Base-by-base conservation (phyloP, 495 filamentous ascomycete genomes). In the Oleoguttula mirabilis region DNA sequence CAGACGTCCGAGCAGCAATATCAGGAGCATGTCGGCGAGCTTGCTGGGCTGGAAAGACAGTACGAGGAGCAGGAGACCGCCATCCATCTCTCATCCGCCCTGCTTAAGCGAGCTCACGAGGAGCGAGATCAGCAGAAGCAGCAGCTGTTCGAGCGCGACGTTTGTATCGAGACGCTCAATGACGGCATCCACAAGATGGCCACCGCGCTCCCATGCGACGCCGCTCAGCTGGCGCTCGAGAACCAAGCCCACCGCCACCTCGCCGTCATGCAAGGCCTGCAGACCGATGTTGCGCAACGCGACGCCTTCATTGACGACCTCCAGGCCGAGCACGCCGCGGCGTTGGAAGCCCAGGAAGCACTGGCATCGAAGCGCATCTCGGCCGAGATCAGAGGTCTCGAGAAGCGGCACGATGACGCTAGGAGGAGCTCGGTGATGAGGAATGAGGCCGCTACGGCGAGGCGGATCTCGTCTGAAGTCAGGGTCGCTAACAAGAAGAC, bases 321-420 rank as follows among this genome's bases (percentile, higher is more conserved):
- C 20, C 36, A 39, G 19, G 22, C 20, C 36, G 7, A n/a, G n/a
- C n/a, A 39, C 2, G n/a, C 15, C 7, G 36, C 20, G 3, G 19
- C 14, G 22, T n/a, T n/a, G 4, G 8, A 39, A 5, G 36, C 20
- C 3, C 22, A 10, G 20, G 19, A 19, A 3, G 20, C 20, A 23
- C 14, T 14, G n/a, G 16, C 20, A 23, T 3, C 19, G 36, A 39
- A 2, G 22, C 20, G 12, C 22, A 39, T 19, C 19, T 23, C 7
- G 25, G 25, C 7, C 7, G 7, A 28, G 25, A 23, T 39, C 20
- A 19, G 36, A 3, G 25, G 25, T 20, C 16, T 39, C 14, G 36
- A 39, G 36, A 21, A 39, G 36, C 20, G 36, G 36, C 36, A 39
- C n/a, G n/a, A n/a, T n/a, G n/a, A n/a, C n/a, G n/a, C n/a, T n/a